These are phyloP conservation scores for Candida ficus DNA, from an alignment of 805 yeast genomes.

Conservation along the genomic window DNA sequence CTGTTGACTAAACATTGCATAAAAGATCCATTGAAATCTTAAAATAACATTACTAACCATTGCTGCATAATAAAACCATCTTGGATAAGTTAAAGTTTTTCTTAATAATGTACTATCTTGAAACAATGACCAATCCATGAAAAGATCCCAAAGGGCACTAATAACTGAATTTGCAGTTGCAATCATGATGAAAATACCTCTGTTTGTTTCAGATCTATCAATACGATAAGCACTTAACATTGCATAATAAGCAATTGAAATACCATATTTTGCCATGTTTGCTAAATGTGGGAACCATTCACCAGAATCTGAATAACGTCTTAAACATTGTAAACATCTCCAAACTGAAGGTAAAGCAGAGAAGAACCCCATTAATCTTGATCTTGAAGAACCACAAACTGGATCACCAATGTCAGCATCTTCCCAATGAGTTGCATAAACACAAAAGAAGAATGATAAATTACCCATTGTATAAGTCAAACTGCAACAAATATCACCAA, in stretches of 20 bases:
- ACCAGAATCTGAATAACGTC: slow-evolving; percentile 90
- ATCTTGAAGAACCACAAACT: slow-evolving; percentile 71
- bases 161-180: slow-evolving; percentile 69
- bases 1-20: slow-evolving; percentile 69
- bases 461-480: slow-evolving; percentile 86
- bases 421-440: slow-evolving; percentile 69
- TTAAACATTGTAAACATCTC: slow-evolving; percentile 84
- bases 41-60: slow-evolving; percentile 68
- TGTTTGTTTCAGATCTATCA: slow-evolving; percentile 29
- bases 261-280: slow-evolving; percentile 72
- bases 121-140: slow-evolving; percentile 94
- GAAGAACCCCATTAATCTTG: slow-evolving; percentile 77
- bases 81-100: slow-evolving; percentile 64
- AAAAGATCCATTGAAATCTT: slow-evolving; percentile 90
- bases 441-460: slow-evolving; percentile 77
- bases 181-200: slow-evolving; percentile 63
- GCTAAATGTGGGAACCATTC: slow-evolving; percentile 96
- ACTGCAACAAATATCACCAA: slow-evolving; percentile 89
- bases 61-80: slow-evolving; percentile 62
- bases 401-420: slow-evolving; percentile 39
- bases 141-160: slow-evolving; percentile 78
- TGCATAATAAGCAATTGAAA: slow-evolving; percentile 64
- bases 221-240: slow-evolving; percentile 77
- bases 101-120: slow-evolving; percentile 64
- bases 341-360: slow-evolving; percentile 82